phyloP scores from a whole-genome alignment of 2,329 filamentous ascomycete genomes.

The Fusarium veterinarium region DNA sequence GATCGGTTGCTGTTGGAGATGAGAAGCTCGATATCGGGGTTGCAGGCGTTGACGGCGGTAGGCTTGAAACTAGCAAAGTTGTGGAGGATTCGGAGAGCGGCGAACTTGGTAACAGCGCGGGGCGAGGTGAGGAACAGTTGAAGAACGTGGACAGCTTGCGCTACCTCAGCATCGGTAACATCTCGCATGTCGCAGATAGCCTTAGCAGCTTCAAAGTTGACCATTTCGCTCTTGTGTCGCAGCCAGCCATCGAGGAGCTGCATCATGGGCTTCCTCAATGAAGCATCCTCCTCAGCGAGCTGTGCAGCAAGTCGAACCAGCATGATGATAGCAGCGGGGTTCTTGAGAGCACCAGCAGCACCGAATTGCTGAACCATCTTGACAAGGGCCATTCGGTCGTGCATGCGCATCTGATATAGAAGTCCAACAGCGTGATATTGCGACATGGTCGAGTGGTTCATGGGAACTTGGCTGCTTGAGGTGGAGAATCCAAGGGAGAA shows the following conservation, averaged over 20 bases:
- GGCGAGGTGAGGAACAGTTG: constrained; percentile 98
- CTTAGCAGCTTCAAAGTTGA: constrained; percentile 99
- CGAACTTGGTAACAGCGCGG: constrained; percentile 95
- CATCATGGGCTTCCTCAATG: constrained; percentile 95
- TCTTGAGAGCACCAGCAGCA: constrained; percentile 91
- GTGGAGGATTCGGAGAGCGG: constrained; percentile 94
- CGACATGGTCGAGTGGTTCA: constrained; percentile 96
- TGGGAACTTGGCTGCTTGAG: constrained; percentile 76
- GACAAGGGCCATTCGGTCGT: constrained; percentile 97
- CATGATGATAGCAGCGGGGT: constrained; percentile 90
- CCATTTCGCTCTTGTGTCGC: constrained; percentile 98
- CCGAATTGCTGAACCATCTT: constrained; percentile 99
- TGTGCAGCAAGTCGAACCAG: constrained; percentile 92
- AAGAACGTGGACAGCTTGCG: constrained; percentile 92
- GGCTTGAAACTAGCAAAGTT: constrained; percentile 98
- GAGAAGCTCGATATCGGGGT: constrained; percentile 95
- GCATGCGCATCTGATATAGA: constrained; percentile 96
- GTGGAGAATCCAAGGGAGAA: constrained; percentile 94
- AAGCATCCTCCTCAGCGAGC: constrained; percentile 90
- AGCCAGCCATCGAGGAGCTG: constrained; percentile 95
- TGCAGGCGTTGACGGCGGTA: constrained; percentile 89
- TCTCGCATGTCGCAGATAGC: constrained; percentile 96
- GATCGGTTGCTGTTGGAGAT: constrained; percentile 98
- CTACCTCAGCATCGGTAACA: constrained; percentile 89
- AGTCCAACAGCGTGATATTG: constrained; percentile 99